These are phyloP conservation scores for Xerocomus cyaneibrunnescens DNA, from an alignment of 1,284 basidiomycete species.

Conservation along the genomic window DNA sequence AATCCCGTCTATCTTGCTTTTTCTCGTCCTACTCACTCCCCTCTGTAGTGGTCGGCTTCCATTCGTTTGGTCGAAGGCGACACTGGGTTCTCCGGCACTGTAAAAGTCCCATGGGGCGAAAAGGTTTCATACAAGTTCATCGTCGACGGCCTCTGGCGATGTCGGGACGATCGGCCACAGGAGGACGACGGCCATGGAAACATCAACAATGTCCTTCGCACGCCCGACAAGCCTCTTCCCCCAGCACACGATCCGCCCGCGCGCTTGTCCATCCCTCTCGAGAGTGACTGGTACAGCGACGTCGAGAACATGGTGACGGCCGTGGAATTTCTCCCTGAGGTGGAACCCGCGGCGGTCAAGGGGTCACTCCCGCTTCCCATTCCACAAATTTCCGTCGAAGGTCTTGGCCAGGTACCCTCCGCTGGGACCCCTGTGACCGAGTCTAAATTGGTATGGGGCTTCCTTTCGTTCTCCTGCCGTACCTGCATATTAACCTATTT, in stretches of 20 bases:
- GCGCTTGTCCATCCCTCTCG: conserved; percentile 19
- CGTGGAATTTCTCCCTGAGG: conserved; percentile 20
- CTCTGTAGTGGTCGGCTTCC: conserved; percentile 64
- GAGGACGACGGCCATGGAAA: conserved; percentile 64
- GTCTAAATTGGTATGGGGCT: conserved; percentile 17
- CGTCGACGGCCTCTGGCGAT: conserved; percentile 71
- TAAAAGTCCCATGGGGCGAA: conserved; percentile 60
- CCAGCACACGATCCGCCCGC: conserved; percentile 1
- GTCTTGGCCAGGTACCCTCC: conserved; percentile 40
- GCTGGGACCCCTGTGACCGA: conserved; percentile 28
- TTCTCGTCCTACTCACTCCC: conserved; percentile 6
- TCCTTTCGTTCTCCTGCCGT: not conserved
- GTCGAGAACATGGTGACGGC: conserved; percentile 29
- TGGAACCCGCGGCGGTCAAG: conserved; percentile 12
- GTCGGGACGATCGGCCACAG: conserved; percentile 55
- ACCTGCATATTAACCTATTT: not conserved
- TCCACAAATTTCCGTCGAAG: conserved; percentile 36
- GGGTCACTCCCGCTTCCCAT: conserved; percentile 11
- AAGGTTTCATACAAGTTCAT: conserved; percentile 75
- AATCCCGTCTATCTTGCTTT: conserved; percentile 4
- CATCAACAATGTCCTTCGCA: conserved; percentile 69
- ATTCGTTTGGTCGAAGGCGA: conserved; percentile 51
- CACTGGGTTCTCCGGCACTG: conserved; percentile 55
- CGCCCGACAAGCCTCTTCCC: conserved; percentile 51
- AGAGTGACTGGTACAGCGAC: conserved; percentile 12